These are phyloP conservation scores for Trametes elegans DNA, from an alignment of 768 basidiomycete genomes.

Conservation along the genomic window DNA sequence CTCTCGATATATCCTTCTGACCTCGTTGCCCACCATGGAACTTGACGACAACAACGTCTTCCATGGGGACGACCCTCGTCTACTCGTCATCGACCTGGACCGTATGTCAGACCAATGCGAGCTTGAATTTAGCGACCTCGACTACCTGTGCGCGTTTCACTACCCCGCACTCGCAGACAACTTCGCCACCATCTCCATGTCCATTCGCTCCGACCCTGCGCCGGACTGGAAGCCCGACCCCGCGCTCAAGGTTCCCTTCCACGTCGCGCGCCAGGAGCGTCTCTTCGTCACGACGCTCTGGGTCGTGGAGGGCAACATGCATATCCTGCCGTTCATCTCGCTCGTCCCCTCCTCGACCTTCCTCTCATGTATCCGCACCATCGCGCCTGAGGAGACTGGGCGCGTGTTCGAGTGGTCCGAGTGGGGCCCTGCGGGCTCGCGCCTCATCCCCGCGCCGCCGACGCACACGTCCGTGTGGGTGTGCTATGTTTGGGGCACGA, in stretches of 20 bases:
- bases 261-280: conserved; percentile 38
- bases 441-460: conserved; percentile 36
- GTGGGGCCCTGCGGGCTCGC: conserved; percentile 52
- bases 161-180: conserved; percentile 38
- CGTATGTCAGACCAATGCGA: conserved; percentile 29
- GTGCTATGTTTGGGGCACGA: conserved; percentile 54
- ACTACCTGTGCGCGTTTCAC: conserved; percentile 38
- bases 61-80: conserved; percentile 24
- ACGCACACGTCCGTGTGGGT: conserved; percentile 46
- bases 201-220: conserved; percentile 55
- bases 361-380: conserved; percentile 26
- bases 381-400: conserved; percentile 17
- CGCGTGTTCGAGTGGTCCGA: conserved; percentile 42
- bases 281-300: conserved; percentile 48
- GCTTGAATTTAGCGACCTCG: conserved; percentile 29
- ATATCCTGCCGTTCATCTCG: conserved; percentile 34
- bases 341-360: conserved; percentile 43
- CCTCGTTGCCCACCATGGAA: conserved; percentile 19
- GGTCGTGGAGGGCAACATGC: conserved; percentile 30
- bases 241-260: conserved; percentile 44
- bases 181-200: conserved; percentile 33
- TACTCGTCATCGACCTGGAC: conserved; percentile 43
- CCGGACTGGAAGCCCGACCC: conserved; percentile 41
- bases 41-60: conserved; percentile 21
- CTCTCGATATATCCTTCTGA: conserved; percentile 25